These are phyloP conservation scores for Thymus mandschuricus DNA, from an alignment of 257 asterid species.

Conservation along the genomic window DNA sequence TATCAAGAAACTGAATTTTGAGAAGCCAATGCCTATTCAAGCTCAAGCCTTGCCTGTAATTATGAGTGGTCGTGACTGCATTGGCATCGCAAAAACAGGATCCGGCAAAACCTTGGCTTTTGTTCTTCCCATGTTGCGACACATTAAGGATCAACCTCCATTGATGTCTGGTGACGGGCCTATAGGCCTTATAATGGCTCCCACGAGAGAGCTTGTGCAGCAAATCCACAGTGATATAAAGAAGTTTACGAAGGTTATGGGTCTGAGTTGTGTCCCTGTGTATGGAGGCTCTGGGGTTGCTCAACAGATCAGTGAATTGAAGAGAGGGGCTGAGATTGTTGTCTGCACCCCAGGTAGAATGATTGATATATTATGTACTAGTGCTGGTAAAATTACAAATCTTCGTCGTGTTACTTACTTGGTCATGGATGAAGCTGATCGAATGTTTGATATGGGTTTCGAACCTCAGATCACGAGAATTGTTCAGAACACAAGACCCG, in stretches of 20 bases:
- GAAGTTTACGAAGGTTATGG: slow-evolving; percentile 74
- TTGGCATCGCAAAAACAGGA: slow-evolving; percentile 91
- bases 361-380: slow-evolving; percentile 91
- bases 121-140: slow-evolving; percentile 93
- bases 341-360: slow-evolving; percentile 96
- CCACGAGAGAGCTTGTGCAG: slow-evolving; percentile 93
- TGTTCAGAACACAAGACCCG: slow-evolving; percentile 86
- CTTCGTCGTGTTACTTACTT: slow-evolving; percentile 87
- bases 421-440: slow-evolving; percentile 96
- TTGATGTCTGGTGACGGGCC: slow-evolving; percentile 90
- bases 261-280: slow-evolving; percentile 82
- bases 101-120: slow-evolving; percentile 93
- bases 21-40: slow-evolving; percentile 86
- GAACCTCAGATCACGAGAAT: slow-evolving; percentile 94
- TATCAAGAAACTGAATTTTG: slow-evolving; percentile 70
- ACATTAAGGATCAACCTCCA: slow-evolving; percentile 87
- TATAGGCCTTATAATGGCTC: slow-evolving; percentile 90
- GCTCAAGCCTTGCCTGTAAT: slow-evolving; percentile 90
- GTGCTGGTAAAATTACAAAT: slow-evolving; percentile 87
- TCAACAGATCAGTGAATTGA: slow-evolving; percentile 87
- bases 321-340: slow-evolving; percentile 89
- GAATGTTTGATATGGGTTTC: slow-evolving; percentile 97
- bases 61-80: slow-evolving; percentile 95
- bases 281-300: slow-evolving; percentile 98
- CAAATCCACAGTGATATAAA: slow-evolving; percentile 82